Evolutionary conservation across 805 yeast genomes (phyloP), one percentile per base, ranked within the genome.

Genomic region (Saturnispora serradocipensis): DNA sequence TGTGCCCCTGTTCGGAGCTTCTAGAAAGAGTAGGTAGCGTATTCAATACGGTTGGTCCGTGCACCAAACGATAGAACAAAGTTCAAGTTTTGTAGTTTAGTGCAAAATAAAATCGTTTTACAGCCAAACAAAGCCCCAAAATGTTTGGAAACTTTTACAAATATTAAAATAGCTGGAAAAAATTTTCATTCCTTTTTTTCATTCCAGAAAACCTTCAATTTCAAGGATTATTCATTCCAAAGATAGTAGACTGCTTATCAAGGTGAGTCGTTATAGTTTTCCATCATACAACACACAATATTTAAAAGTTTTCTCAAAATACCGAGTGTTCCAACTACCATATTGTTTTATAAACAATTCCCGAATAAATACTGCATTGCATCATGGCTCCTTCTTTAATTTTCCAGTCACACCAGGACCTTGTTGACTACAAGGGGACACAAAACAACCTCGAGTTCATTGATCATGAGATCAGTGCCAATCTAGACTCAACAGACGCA

Each of bases 401-500:
- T 50, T 54, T 56, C 40, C 46, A 56, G 34, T 30, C 49, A 9
- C 57, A 56, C 24, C 30, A 48, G 24, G 51, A 46, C 15, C 38
- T 50, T 10, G 28, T 30, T 3, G 28, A 54, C 2, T 56, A 54
- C 46, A 16, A 36, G 25, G 55, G 59, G 9, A 51, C 54, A 27
- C 48, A 48, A 27, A 53, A 57, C 9, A 52, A 49, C 28, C 57
- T 58, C 7, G 72, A 68, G 45, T 69, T 61, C 63, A 81, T 88
- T 60, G 90, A 90, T 67, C 91, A 85, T 66, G 87, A 84, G 54
- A 72, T 87, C 47, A 84, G 95, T 8, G 82, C 81, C 44, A 76
- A 78, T 54, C 72, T 90, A 56, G 97, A 90, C 70, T 89, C 97
- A 18, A 76, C 95, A 13, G 85, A 81, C 63, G 96, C 97, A 2